These are phyloP conservation scores for Aspergillus arachidicola DNA, from an alignment of 2,329 filamentous ascomycete genomes.

Conservation along the genomic window DNA sequence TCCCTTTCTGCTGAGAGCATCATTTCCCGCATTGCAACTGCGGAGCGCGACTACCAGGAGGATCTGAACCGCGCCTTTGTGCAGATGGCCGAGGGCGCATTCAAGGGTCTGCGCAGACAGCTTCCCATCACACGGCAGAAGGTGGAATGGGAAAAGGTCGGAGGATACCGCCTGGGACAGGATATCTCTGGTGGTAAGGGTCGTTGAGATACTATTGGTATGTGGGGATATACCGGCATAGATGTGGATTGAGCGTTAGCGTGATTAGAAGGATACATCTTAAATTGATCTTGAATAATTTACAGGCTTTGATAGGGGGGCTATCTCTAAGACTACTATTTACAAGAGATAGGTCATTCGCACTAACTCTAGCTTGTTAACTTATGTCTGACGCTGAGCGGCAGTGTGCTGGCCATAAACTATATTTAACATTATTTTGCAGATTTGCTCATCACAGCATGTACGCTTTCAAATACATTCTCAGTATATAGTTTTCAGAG, in stretches of 20 bases:
- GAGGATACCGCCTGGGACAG: slow-evolving; percentile 83
- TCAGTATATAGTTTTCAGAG: too few species aligned
- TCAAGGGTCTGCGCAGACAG: slow-evolving; percentile 90
- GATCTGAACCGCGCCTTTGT: slow-evolving; percentile 91
- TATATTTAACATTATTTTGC: too few species aligned
- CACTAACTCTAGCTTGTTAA: not conserved
- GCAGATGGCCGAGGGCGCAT: slow-evolving; percentile 86
- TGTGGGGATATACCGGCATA: not conserved
- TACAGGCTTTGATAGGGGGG: not conserved
- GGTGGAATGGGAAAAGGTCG: slow-evolving; percentile 99
- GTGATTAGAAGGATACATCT: not conserved
- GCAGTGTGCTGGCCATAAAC: too few species aligned
- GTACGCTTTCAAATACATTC: too few species aligned
- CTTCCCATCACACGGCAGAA: slow-evolving; percentile 96
- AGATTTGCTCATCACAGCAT: too few species aligned
- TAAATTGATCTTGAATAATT: slow-evolving; percentile 1
- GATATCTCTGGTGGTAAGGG: slow-evolving; percentile 71
- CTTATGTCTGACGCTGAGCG: too few species aligned
- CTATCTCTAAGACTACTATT: not conserved
- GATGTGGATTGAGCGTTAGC: slow-evolving; percentile 1
- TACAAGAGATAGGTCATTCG: not conserved
- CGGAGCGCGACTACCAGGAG: slow-evolving; percentile 93
- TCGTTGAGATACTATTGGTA: slow-evolving; percentile 20
- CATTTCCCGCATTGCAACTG: slow-evolving; percentile 72
- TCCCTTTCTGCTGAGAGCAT: slow-evolving; percentile 69